These are phyloP conservation scores for Dichomitus squalens DNA, from an alignment of 1,284 basidiomycete genomes.

Conservation along the genomic window DNA sequence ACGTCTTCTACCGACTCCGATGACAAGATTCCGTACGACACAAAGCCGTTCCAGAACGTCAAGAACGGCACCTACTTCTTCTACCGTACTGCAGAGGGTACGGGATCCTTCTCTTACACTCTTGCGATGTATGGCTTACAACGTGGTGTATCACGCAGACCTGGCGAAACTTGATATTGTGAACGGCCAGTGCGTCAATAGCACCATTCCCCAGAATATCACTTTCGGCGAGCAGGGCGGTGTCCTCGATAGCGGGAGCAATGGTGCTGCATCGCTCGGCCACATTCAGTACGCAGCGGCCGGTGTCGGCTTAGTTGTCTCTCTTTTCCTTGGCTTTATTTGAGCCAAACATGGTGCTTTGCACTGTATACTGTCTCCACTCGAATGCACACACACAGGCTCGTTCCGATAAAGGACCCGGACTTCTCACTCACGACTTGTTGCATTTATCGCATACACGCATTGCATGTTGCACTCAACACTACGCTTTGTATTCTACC, in stretches of 20 bases:
- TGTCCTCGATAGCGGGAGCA: slow-evolving; percentile 19
- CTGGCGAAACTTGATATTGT: slow-evolving; percentile 27
- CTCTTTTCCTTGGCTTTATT: slow-evolving; percentile 4
- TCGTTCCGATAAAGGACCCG: no score
- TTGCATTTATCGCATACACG: no score
- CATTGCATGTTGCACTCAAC: no score
- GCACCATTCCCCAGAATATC: slow-evolving; percentile 30
- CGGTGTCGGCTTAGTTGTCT: slow-evolving; percentile 1
- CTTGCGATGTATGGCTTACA: neutral
- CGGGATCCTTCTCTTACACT: neutral
- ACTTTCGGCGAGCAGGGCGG: slow-evolving; percentile 33
- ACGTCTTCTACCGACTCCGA: slow-evolving; percentile 35
- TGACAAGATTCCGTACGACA: slow-evolving; percentile 36
- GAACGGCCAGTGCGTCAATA: slow-evolving; percentile 29
- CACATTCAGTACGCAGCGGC: slow-evolving; percentile 5
- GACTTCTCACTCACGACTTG: no score
- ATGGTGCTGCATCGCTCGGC: slow-evolving; percentile 5
- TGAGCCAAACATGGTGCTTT: neutral
- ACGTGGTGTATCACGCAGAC: slow-evolving; percentile 10
- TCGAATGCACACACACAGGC: no score
- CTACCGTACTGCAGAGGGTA: slow-evolving; percentile 31
- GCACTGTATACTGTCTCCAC: no score
- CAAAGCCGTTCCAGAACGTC: slow-evolving; percentile 33
- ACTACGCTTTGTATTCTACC: no score
- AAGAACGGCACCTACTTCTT: slow-evolving; percentile 34